These are phyloP conservation scores for Lyophyllum atratum DNA, from an alignment of 768 basidiomycete genomes.

Conservation along the genomic window DNA sequence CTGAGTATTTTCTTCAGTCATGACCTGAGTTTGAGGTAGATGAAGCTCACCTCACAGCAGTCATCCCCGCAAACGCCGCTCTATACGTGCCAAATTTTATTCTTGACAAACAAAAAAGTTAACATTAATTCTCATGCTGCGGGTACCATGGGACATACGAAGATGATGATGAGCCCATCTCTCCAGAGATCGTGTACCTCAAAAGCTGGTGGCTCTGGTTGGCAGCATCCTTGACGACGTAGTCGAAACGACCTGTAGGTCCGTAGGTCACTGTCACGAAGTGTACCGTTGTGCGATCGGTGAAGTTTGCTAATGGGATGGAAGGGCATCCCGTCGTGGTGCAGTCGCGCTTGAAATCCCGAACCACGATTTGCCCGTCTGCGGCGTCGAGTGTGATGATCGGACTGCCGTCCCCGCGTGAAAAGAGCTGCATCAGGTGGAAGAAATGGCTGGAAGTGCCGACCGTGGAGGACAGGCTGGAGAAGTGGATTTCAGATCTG, in stretches of 20 bases:
- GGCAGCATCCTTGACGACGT: neutral
- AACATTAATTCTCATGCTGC: no score
- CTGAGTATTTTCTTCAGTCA: neutral
- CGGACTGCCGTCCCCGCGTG: neutral
- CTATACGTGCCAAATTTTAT: neutral
- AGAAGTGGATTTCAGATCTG: neutral
- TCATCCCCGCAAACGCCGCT: neutral
- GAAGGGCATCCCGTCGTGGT: neutral
- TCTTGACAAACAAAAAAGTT: neutral
- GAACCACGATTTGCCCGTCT: neutral
- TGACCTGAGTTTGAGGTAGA: no score
- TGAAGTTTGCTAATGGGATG: neutral
- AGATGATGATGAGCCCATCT: neutral
- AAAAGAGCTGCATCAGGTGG: neutral
- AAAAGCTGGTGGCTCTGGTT: neutral
- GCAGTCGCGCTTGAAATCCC: slow-evolving; percentile 1
- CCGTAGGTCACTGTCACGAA: neutral
- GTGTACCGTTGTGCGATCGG: neutral
- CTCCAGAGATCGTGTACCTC: neutral
- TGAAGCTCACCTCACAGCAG: neutral
- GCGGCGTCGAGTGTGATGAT: neutral
- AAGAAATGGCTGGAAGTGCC: neutral
- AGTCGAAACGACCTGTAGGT: neutral
- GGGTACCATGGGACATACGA: neutral
- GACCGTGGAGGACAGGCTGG: neutral